Evolutionary conservation across 192 early-diverging fungal genomes (phyloP).

Genomic region (Backusella tarrabulga): DNA sequence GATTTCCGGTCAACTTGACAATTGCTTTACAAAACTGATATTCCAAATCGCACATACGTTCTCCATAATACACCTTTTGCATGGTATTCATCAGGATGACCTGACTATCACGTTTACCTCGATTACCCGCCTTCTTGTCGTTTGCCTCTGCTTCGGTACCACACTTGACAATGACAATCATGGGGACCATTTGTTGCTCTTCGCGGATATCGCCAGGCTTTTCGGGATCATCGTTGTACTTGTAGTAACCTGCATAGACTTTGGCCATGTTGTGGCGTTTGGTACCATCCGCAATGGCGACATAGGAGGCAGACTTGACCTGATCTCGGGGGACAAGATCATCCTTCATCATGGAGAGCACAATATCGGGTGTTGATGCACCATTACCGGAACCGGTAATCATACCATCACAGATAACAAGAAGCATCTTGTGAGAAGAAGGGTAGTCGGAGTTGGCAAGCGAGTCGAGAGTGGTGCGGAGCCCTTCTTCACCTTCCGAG

Average conservation of each 20-base stretch:
- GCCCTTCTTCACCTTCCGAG: slow-evolving; percentile 72
- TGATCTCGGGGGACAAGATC: slow-evolving; percentile 62
- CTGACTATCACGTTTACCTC: slow-evolving; percentile 95
- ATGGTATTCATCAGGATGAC: slow-evolving; percentile 92
- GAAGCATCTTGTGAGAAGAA: slow-evolving; percentile 71
- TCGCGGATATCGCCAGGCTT: slow-evolving; percentile 29
- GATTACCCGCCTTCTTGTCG: slow-evolving; percentile 73
- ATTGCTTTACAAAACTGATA: slow-evolving; percentile 78
- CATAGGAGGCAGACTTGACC: slow-evolving; percentile 74
- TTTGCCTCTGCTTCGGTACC: slow-evolving; percentile 62
- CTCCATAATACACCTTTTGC: slow-evolving; percentile 79
- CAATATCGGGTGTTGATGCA: slow-evolving; percentile 72
- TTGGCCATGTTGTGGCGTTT: slow-evolving; percentile 93
- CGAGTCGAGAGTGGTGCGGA: slow-evolving; percentile 76
- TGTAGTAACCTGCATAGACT: slow-evolving; percentile 90
- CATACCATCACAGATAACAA: slow-evolving; percentile 80
- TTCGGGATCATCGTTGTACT: slow-evolving; percentile 52
- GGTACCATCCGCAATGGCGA: slow-evolving; percentile 84
- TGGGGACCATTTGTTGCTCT: slow-evolving; percentile 61
- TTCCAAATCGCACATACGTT: slow-evolving; percentile 77
- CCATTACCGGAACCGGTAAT: slow-evolving; percentile 74
- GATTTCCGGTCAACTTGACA: slow-evolving; percentile 64
- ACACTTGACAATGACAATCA: slow-evolving; percentile 75
- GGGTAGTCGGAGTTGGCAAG: slow-evolving; percentile 72
- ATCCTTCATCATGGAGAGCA: slow-evolving; percentile 78